phyloP scores from a whole-genome alignment of 2,329 filamentous ascomycete species.

The Immersiporthe knoxdaviesiana region DNA sequence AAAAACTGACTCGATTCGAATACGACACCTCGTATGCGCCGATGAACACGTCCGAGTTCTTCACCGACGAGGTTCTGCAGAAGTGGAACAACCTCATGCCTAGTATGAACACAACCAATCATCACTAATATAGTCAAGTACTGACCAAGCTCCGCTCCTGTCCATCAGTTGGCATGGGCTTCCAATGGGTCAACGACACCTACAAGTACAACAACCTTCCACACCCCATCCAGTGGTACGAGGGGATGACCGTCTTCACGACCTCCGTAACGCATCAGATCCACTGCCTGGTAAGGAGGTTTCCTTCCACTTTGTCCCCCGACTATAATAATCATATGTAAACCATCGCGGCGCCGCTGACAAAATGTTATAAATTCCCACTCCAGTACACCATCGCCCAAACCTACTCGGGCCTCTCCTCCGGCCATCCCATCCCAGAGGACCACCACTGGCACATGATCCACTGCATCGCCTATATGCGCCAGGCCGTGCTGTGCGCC shows the following conservation, averaged over 20 bases:
- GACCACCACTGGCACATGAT: conserved; percentile 54
- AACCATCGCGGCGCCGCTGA: background rate
- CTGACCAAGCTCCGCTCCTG: background rate
- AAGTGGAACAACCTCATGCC: conserved; percentile 45
- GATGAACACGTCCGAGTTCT: conserved; percentile 43
- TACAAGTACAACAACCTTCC: conserved; percentile 43
- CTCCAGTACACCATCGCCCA: conserved; percentile 46
- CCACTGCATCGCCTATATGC: conserved; percentile 53
- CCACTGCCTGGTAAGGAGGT: conserved; percentile 42
- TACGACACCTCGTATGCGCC: conserved; percentile 42
- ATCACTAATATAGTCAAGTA: no score
- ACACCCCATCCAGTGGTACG: conserved; percentile 40
- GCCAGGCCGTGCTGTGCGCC: conserved; percentile 51
- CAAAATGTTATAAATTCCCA: background rate
- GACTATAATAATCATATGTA: background rate
- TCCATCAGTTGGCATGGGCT: conserved; percentile 40
- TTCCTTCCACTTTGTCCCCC: no score
- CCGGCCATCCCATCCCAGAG: conserved; percentile 44
- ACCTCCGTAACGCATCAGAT: conserved; percentile 44
- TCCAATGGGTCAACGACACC: conserved; percentile 42
- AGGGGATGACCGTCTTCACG: conserved; percentile 42
- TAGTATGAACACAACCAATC: conserved; percentile 30
- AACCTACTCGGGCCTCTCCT: conserved; percentile 47
- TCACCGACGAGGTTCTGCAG: conserved; percentile 39
- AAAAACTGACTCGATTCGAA: conserved; percentile 40